A percentile compares a stretch with the other conserved stretches of the same genome.
phyloP scores from a whole-genome alignment of 805 yeast species.

The Saccharomycopsis sp. region DNA sequence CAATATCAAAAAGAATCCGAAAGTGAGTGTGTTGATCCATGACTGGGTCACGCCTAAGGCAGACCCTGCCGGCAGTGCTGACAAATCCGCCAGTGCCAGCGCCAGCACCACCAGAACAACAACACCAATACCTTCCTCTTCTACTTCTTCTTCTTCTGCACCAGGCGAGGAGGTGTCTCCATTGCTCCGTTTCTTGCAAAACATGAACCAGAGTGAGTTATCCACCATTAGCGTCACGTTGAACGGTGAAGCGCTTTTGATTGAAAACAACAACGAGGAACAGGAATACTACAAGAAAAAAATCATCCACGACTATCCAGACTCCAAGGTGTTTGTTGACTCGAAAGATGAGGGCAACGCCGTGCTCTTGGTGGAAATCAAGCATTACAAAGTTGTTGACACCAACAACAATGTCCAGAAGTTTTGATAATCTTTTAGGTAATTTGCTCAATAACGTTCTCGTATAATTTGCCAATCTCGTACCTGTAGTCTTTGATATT shows the following conservation, averaged over 20 bases:
- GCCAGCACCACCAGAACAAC: constrained; percentile 23
- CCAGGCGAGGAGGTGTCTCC: constrained; percentile 35
- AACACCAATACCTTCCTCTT: constrained; percentile 26
- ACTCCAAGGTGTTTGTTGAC: constrained; percentile 44
- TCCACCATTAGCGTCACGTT: constrained; percentile 77
- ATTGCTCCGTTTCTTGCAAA: constrained; percentile 55
- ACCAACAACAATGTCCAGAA: constrained; percentile 1
- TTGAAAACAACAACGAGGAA: constrained; percentile 36
- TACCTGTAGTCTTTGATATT: constrained; percentile 34
- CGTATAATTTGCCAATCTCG: constrained; percentile 38
- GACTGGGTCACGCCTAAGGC: constrained; percentile 72
- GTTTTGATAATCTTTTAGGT: too few species aligned
- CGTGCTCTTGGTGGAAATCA: constrained; percentile 55
- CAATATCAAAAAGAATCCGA: constrained; percentile 62
- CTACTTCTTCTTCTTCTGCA: constrained; percentile 9
- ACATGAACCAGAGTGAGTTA: constrained; percentile 70
- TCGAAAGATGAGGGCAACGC: constrained; percentile 59
- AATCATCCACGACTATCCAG: constrained; percentile 55
- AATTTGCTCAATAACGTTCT: constrained; percentile 33
- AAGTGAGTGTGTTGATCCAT: constrained; percentile 76
- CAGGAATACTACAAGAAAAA: constrained; percentile 50
- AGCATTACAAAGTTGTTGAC: constrained; percentile 74
- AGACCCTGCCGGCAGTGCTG: constrained; percentile 26
- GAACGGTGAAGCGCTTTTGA: constrained; percentile 57
- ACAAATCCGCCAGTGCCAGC: constrained; percentile 25